Percentiles rank a stretch among this genome's conserved stretches.
Evolutionary conservation across 169 alveolate species (phyloP).

Genomic region (Sarcocystis neurona): DNA sequence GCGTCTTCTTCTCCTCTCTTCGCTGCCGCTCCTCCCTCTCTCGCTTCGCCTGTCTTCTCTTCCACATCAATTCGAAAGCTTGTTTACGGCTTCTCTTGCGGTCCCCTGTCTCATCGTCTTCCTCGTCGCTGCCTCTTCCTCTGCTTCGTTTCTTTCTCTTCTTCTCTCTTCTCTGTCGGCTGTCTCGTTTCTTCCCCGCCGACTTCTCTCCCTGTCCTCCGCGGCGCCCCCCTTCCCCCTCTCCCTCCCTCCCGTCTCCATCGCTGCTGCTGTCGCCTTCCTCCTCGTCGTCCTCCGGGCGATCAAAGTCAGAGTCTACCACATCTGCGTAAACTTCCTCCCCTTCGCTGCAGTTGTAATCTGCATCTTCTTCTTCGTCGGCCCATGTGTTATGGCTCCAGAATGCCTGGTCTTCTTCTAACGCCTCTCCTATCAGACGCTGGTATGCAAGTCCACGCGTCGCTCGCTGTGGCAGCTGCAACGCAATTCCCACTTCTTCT

Average conservation of each 20-base stretch:
- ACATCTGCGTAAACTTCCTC: constrained; percentile 81
- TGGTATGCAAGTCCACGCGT: constrained; percentile 78
- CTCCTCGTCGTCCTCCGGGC: constrained; percentile 68
- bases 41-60: background rate
- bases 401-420: constrained; percentile 81
- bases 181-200: background rate
- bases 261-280: constrained; percentile 46
- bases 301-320: constrained; percentile 84
- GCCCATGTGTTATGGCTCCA: constrained; percentile 87
- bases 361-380: constrained; percentile 84
- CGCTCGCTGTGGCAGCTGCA: constrained; percentile 80
- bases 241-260: constrained; percentile 24
- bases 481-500: constrained; percentile 81
- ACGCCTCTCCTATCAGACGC: constrained; percentile 80
- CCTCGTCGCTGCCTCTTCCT: constrained; percentile 34
- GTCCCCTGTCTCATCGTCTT: background rate
- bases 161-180: background rate
- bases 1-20: background rate
- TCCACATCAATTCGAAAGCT: constrained; percentile 81
- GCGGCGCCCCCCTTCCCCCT: background rate
- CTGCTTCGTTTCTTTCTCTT: constrained; percentile 18
- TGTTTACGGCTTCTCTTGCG: constrained; percentile 39
- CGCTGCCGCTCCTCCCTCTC: background rate
- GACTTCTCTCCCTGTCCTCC: background rate
- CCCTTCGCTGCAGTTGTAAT: constrained; percentile 84